Evolutionary conservation across 2,329 filamentous ascomycete species (phyloP).

Genomic region (Aspergillus japonicus): DNA sequence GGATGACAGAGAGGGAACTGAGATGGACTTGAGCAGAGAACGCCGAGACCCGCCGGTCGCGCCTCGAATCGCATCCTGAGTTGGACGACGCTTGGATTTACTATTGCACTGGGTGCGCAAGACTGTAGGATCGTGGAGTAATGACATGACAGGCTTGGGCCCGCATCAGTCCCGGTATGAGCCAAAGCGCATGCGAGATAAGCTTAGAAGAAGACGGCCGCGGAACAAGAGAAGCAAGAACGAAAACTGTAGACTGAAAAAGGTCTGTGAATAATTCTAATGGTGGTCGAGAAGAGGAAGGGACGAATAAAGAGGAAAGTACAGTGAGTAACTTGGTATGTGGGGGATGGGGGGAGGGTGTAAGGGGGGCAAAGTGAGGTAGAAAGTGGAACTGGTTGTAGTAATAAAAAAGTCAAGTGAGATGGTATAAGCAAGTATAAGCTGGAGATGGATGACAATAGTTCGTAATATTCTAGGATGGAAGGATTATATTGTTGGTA

Average conservation of each 20-base stretch:
- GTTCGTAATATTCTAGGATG: not conserved
- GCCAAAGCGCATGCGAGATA: not conserved
- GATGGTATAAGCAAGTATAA: not conserved
- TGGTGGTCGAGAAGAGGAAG: not conserved
- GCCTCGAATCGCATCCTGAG: conserved; percentile 6
- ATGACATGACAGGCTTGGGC: conserved; percentile 5
- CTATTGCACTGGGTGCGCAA: conserved; percentile 23
- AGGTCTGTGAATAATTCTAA: not conserved
- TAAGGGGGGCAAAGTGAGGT: not conserved
- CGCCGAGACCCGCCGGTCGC: conserved; percentile 10
- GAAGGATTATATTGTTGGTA: not conserved
- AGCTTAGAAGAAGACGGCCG: not conserved
- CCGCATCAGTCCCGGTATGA: not conserved
- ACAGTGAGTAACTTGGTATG: not conserved
- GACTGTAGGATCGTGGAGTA: conserved; percentile 11
- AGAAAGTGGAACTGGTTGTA: not conserved
- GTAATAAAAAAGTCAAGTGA: no score
- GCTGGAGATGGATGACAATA: not conserved
- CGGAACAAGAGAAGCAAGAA: not conserved
- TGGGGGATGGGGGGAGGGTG: no score
- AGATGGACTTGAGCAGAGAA: conserved; percentile 28
- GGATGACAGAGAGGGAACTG: conserved; percentile 34
- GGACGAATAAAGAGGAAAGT: not conserved
- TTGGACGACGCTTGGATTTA: conserved; percentile 18
- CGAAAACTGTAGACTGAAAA: not conserved